Evolutionary conservation across 306 rosid genomes (phyloP), one percentile per base, ranked within the genome.

Genomic region (Lathyrus oleraceus): DNA sequence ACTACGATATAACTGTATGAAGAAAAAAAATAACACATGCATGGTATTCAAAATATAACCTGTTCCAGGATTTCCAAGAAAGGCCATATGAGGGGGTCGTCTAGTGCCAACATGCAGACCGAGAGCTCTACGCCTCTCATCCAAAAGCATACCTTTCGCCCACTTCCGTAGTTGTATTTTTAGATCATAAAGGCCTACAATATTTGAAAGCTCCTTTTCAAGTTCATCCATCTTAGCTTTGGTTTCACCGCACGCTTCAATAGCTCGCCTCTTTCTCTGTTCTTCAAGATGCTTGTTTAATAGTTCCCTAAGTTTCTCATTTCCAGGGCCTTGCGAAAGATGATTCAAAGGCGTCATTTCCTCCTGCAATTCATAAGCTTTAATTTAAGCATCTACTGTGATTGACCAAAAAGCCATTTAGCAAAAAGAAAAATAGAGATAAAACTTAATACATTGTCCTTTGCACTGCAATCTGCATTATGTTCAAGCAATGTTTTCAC

Each of bases 101-200:
- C 97, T 87, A 13, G 81, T 56, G 66, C 99, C 99, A 69, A 95
- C 93, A 76, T 78, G 90, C 32, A 95, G 86, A 67, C 97, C 97
- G 72, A 91, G 89, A 14, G 97, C 89, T 82, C 91, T 84, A 20
- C 99, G 97, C 79, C 89, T 86, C 92, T 95, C 99, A 74, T 95
- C 99, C 92, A 95, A 83, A 80, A 95, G 97, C 95, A 95, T 89
- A 32, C 99, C 97, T 81, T 86, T 95, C 20, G 99, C 96, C 99
- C 99, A 95, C 71, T 91, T 95, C 42, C 87, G 85, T 56, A 91
- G 81, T 71, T 95, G 96, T 64, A 63, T 2, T 78, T 95, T 95
- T 40, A 95, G 95, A 73, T 91, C 99, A 36, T 86, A 82, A 76
- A 95, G 82, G 73, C 99, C 99, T 70, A 95, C 97, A n/a, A 95